These are phyloP conservation scores for Phytopythium kandeliae DNA, from an alignment of 352 stramenopile genomes.

Conservation along the genomic window DNA sequence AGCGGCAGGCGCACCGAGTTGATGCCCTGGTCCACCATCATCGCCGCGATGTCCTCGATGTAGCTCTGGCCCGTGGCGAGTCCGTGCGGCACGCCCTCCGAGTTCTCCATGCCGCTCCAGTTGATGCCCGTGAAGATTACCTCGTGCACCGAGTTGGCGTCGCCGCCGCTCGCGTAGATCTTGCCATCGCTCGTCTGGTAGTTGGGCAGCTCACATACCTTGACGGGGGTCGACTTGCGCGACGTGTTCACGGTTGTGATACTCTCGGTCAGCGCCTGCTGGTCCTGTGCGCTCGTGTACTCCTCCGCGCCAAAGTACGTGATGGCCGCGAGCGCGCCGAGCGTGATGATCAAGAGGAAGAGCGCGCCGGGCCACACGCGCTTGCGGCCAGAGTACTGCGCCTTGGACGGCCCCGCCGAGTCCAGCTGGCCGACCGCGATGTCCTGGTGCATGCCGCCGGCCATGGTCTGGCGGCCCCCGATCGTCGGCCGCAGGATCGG, in stretches of 20 bases:
- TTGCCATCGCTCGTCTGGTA: slow-evolving; percentile 54
- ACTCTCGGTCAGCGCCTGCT: slow-evolving; percentile 49
- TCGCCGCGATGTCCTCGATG: slow-evolving; percentile 29
- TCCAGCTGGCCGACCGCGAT: slow-evolving; percentile 74
- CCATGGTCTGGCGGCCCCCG: slow-evolving; percentile 18
- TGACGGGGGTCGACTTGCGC: slow-evolving; percentile 29
- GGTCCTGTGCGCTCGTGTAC: slow-evolving; percentile 57
- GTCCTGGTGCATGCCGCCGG: slow-evolving; percentile 36
- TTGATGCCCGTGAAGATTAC: slow-evolving; percentile 84
- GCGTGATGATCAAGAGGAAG: slow-evolving; percentile 53
- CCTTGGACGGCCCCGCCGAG: slow-evolving; percentile 19
- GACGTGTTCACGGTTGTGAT: slow-evolving; percentile 28
- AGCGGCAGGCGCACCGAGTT: slow-evolving; percentile 27
- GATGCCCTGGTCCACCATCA: slow-evolving; percentile 29
- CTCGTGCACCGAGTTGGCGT: slow-evolving; percentile 43
- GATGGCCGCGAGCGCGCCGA: slow-evolving; percentile 40
- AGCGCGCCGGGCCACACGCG: slow-evolving; percentile 74
- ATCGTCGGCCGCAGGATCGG: slow-evolving; percentile 52
- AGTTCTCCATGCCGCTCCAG: slow-evolving; percentile 85
- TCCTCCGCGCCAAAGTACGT: slow-evolving; percentile 57
- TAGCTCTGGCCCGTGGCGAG: slow-evolving; percentile 22
- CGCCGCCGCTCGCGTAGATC: slow-evolving; percentile 56
- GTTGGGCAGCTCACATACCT: slow-evolving; percentile 67
- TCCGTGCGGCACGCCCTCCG: slow-evolving; percentile 68
- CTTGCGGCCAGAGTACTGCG: slow-evolving; percentile 62